Evolutionary conservation across 768 basidiomycete species (phyloP), one percentile per base, ranked within the genome.

Genomic region (Tephrocybe sp.): DNA sequence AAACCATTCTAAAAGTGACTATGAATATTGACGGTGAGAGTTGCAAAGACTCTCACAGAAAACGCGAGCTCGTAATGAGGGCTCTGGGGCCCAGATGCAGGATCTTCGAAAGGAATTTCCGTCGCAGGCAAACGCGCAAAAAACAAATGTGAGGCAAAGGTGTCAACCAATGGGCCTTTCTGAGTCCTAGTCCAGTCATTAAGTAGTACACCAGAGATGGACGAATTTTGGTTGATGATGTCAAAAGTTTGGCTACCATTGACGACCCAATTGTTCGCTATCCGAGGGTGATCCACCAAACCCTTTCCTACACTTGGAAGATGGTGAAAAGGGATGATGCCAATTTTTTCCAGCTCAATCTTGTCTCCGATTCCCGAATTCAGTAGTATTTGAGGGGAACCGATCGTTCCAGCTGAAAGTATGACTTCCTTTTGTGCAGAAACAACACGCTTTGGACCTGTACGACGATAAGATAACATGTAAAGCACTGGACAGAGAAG

Each of bases 331-430:
- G 55, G 24, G 1, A 47, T 21, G 20, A 66, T 63, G 20, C 60
- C 60, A 17, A 55, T 40, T 5, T 11, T 18, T 4, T 44, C 33
- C 3, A 68, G 58, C 2, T 51, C 43, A 7, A 55, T 47, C 23
- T 28, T 44, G 21, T 65, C 59, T 5, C 69, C 68, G 21, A 71
- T 64, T 8, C 68, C 68, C 2, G 68, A 70, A 26, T 61, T 53
- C 41, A 68, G 39, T 1, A 70, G 40, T 7, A 70, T 62, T 14
- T 58, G 56, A 10, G 68, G 64, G 0, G 67, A 68, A 9, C 64
- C 66, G 42, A 69, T 54, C 4, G 67, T 52, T 4, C 71, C 71
- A 2, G 65, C 66, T 7, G 68, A 68, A 10, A 71, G 50, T 15
- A 71, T 63, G 39, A 72, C 50, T 36, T 72, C 70, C 36, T 65